Base-by-base conservation (phyloP, 129 eudicot species). In the Lactuca sativa region DNA sequence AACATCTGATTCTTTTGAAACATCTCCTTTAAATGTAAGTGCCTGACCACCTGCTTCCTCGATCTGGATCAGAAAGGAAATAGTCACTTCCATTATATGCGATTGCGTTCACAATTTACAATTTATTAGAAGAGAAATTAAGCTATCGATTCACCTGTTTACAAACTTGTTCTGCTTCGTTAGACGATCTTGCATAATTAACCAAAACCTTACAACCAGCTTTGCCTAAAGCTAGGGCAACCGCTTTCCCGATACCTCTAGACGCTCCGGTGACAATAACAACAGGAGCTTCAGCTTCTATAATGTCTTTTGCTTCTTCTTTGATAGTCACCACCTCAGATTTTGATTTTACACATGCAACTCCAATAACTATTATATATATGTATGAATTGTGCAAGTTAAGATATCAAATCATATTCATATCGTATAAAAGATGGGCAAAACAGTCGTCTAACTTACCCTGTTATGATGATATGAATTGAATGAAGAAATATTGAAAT, bases 221-320 rank as follows among this genome's bases (percentile, higher is more conserved):
- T 66, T 83, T 89, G 34, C 97, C 91, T 44, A 89, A 64, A 70
- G 95, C 79, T 65, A 91, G 65, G 14, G 96, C 93, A 59, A 85
- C 57, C 6, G 97, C 88, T 65, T 69, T 88, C 30, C 98, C 96
- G 30, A 92, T 92, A 21, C 98, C 96, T 84, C 96, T 89, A 53
- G 98, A 92, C 30, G 98, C 98, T 78, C 98, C 98, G 9, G 96
- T 92, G 37, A 92, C 84, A 71, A 92, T 75, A 69, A 76, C 96
- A 77, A 92, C 95, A 10, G 96, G 98, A 81, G 86, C 85, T 75
- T 89, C 96, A 48, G 62, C 78, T 4, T 56, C 73, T 79, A 1
- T 25, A 25, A 25, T 25, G 30, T 69, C 70, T 18, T 80, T 56
- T 57, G 71, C 84, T 56, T 81, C 71, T 62, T 78, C 82, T 16